These are phyloP conservation scores for Pelargonium australe DNA, from an alignment of 441 rosid species.

Conservation along the genomic window DNA sequence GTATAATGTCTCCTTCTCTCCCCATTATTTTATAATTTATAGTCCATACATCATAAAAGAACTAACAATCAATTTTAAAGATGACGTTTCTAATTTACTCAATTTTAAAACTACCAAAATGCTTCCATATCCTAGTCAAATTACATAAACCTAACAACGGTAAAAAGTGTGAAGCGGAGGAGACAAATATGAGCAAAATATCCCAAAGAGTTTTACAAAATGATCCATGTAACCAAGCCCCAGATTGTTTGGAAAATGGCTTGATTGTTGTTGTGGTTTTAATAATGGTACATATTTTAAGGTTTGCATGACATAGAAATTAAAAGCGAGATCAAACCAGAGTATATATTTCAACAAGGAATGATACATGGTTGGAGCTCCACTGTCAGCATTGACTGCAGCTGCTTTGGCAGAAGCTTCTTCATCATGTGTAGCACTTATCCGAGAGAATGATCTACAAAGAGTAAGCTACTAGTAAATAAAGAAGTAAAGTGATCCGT, in stretches of 20 bases:
- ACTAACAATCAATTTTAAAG: background rate
- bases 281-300: background rate
- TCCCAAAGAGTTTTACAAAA: no score
- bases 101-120: background rate
- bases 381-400: conserved; percentile 47
- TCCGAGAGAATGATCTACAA: conserved; percentile 41
- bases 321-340: conserved; percentile 22
- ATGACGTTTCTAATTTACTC: background rate
- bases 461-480: conserved; percentile 11
- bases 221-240: no score
- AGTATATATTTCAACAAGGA: conserved; percentile 17
- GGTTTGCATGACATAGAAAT: background rate
- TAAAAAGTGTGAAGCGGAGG: background rate
- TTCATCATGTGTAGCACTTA: conserved; percentile 52
- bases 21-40: background rate
- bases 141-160: background rate
- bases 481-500: conserved; percentile 2
- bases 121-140: background rate
- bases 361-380: conserved; percentile 78
- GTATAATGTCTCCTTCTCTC: background rate
- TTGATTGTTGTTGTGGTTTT: background rate
- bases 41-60: background rate
- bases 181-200: background rate
- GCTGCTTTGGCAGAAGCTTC: conserved; percentile 70
- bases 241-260: no score